Conservation (phyloP, 352 stramenopile genomes). For the Peronospora farinosa region DNA sequence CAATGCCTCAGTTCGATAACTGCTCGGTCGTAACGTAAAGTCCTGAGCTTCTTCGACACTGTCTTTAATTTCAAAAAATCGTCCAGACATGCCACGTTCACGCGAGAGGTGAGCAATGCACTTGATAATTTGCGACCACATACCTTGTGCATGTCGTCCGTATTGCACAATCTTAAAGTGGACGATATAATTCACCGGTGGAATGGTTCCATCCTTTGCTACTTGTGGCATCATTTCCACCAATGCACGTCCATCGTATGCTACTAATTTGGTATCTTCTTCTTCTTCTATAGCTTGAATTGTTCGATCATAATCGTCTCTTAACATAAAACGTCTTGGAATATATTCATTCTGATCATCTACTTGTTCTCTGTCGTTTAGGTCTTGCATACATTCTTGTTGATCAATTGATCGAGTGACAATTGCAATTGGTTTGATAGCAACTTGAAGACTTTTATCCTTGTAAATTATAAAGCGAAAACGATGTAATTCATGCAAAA, state of each 20-base stretch:
- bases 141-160: conserved; percentile 20
- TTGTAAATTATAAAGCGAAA: conserved; percentile 34
- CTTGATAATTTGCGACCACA: conserved; percentile 32
- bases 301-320: not conserved
- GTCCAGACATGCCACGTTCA: conserved; percentile 11
- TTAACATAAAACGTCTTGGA: not conserved
- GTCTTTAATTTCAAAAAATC: conserved; percentile 28
- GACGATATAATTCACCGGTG: conserved; percentile 21
- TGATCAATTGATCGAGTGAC: not conserved
- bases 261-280: conserved; percentile 15
- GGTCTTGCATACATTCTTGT: conserved; percentile 5
- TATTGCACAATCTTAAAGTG: conserved; percentile 47
- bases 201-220: too few relatives aligned
- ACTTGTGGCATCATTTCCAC: conserved; percentile 4
- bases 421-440: conserved; percentile 13
- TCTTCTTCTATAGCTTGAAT: conserved; percentile 6
- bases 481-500: conserved; percentile 19
- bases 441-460: conserved; percentile 32
- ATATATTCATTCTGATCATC: not conserved
- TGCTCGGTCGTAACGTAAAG: conserved; percentile 24
- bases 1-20: conserved; percentile 21
- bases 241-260: conserved; percentile 31
- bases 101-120: conserved; percentile 24
- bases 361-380: conserved; percentile 10
- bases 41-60: conserved; percentile 25